Evolutionary conservation across 805 yeast genomes (phyloP), one percentile per base, ranked within the genome.

Genomic region (Pichia thaimueangensis): DNA sequence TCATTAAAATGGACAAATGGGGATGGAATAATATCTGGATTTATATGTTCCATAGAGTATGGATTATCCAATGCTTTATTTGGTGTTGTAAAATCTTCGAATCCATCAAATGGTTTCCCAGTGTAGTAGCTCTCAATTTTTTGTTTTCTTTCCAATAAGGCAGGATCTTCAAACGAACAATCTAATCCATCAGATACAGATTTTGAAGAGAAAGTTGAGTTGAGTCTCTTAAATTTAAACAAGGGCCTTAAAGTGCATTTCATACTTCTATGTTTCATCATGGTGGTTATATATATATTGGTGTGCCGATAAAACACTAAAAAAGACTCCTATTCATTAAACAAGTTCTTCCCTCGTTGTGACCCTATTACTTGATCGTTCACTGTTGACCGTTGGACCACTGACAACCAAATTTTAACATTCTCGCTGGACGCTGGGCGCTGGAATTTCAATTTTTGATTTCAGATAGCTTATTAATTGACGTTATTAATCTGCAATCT

Each of bases 1-100:
- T 34, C 33, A 15, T 41, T 38, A 13, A 52, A 43, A 28, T 27
- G 6, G 3, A 43, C 33, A 32, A 52, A 51, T 2, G 52, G 45
- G 9, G 40, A 45, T 6, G 42, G 31, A 12, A 39, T 15, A 16
- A 33, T 23, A 19, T 37, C 39, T 12, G 39, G 38, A 13, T 43
- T 38, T 4, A 35, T 12, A 8, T 31, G 35, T 6, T 32, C 32
- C 10, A 41, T 17, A n/a, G n/a, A 5, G 10, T 19, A 13, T 10
- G 23, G 12, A 16, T 36, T 8, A 4, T 27, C 24, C 5, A 13
- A 9, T 16, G 10, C 11, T 4, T 13, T 20, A 2, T 20, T 2
- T 23, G 39, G 27, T 4, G 20, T 27, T 16, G 24, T 13, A 36
- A 27, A 36, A 3, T 16, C 19, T 8, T 38, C 39, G 12, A 30